A percentile compares a stretch with the other conserved stretches of the same genome.
Evolutionary conservation across 2,329 filamentous ascomycete genomes (phyloP).

Genomic region (Penicillium brevicompactum): DNA sequence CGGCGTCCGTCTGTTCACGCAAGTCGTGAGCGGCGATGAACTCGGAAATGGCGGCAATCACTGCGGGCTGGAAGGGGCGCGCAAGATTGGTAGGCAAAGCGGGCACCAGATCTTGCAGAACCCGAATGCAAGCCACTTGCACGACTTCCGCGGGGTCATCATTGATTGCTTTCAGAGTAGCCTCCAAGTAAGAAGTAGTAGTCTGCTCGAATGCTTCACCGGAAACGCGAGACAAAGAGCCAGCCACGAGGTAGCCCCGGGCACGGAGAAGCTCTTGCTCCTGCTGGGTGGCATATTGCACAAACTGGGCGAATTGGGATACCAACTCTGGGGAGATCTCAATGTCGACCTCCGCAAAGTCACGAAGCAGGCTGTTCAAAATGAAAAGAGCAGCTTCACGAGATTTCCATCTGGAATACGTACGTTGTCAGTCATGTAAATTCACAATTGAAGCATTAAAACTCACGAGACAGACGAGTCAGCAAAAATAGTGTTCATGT

Average conservation of each 20-base stretch:
- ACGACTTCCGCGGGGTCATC: conserved; percentile 82
- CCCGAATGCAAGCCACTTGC: conserved; percentile 87
- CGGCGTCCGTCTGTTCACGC: conserved; percentile 79
- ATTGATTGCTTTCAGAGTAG: conserved; percentile 72
- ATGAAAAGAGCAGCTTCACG: conserved; percentile 84
- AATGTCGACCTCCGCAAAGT: conserved; percentile 78
- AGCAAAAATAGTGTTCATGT: conserved; percentile 74
- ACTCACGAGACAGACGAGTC: conserved; percentile 40
- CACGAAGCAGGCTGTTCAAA: conserved; percentile 78
- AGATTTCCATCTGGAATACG: conserved; percentile 57
- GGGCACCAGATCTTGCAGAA: conserved; percentile 70
- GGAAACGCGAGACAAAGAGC: conserved; percentile 72
- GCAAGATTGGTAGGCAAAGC: conserved; percentile 54
- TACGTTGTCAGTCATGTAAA: conserved; percentile 14
- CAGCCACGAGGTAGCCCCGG: conserved; percentile 83
- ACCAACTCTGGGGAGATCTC: conserved; percentile 69
- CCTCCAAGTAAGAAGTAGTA: conserved; percentile 51
- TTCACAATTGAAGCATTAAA: background rate
- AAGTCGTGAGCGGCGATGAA: conserved; percentile 82
- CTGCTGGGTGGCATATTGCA: conserved; percentile 71
- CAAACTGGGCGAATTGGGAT: conserved; percentile 75
- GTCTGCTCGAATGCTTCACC: conserved; percentile 53
- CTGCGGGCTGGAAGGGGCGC: conserved; percentile 61
- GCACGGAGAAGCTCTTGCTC: conserved; percentile 79
- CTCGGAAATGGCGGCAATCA: conserved; percentile 64